A percentile compares a stretch with the other conserved stretches of the same genome.
phyloP scores from a whole-genome alignment of 805 yeast species.

The Blastobotrys chiropterorum region DNA sequence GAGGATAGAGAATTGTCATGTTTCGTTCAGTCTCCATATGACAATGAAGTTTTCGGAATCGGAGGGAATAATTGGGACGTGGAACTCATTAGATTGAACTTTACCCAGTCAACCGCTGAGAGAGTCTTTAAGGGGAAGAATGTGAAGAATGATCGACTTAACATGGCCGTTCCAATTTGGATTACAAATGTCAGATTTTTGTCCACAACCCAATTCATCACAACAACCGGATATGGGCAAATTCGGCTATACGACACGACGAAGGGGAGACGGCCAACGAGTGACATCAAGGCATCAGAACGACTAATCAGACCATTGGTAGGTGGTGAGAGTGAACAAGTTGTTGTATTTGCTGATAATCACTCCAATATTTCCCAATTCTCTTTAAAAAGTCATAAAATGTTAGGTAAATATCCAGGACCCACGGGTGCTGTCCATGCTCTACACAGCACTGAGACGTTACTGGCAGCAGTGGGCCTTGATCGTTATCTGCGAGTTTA shows the following conservation, averaged over 20 bases:
- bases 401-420: constrained; percentile 63
- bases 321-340: constrained; percentile 34
- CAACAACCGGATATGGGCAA: constrained; percentile 72
- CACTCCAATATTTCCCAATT: constrained; percentile 58
- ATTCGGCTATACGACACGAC: constrained; percentile 65
- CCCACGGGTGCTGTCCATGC: constrained; percentile 65
- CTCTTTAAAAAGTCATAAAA: constrained; percentile 29
- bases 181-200: constrained; percentile 51
- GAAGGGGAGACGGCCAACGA: constrained; percentile 61
- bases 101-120: constrained; percentile 23
- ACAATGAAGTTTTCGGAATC: constrained; percentile 47
- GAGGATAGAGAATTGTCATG: constrained; percentile 1
- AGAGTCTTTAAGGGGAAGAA: constrained; percentile 67
- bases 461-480: constrained; percentile 73
- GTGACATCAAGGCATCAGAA: constrained; percentile 48
- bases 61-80: constrained; percentile 86
- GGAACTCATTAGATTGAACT: constrained; percentile 35
- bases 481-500: constrained; percentile 82
- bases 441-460: constrained; percentile 19
- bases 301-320: constrained; percentile 44
- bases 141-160: constrained; percentile 73
- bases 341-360: constrained; percentile 65
- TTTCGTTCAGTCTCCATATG: constrained; percentile 6
- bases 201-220: constrained; percentile 34
- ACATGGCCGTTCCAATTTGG: constrained; percentile 79